phyloP scores from a whole-genome alignment of 1,139 yeast genomes.

The Magnusiomyces ingens region DNA sequence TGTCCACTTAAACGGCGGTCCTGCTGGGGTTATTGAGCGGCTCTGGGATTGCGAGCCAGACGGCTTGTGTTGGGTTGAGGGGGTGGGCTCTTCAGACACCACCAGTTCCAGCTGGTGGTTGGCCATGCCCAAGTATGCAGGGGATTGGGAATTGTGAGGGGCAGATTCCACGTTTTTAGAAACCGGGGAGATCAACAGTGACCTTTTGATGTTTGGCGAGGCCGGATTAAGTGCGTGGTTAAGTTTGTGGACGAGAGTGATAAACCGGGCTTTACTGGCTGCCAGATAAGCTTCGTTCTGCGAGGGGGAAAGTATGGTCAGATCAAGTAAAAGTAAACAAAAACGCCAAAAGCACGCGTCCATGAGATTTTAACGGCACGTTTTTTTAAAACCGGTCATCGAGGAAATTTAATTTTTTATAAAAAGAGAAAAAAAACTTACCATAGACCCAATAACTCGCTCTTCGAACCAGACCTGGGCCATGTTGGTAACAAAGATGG shows the following conservation, averaged over 20 bases:
- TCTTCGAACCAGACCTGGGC: conserved; percentile 8
- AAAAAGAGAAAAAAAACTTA: background rate
- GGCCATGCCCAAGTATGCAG: too few species aligned
- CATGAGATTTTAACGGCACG: too few species aligned
- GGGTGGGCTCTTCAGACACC: too few species aligned
- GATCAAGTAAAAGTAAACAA: background rate
- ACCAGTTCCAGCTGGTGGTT: too few species aligned
- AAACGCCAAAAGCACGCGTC: background rate
- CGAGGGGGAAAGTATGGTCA: too few species aligned
- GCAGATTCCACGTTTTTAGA: too few species aligned
- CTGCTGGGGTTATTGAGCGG: background rate
- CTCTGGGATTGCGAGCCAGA: background rate
- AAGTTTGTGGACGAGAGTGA: background rate
- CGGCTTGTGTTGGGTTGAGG: background rate
- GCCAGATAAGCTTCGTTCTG: background rate
- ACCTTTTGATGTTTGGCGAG: background rate
- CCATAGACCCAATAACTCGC: conserved; percentile 1
- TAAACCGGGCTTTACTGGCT: background rate
- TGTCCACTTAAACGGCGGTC: conserved; percentile 4
- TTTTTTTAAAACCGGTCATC: too few species aligned
- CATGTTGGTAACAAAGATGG: conserved; percentile 10
- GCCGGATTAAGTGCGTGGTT: background rate
- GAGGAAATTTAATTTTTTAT: too few species aligned
- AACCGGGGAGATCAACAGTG: background rate
- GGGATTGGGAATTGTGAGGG: too few species aligned